phyloP scores from a whole-genome alignment of 257 asterid genomes.

The Solanum paucissectum region DNA sequence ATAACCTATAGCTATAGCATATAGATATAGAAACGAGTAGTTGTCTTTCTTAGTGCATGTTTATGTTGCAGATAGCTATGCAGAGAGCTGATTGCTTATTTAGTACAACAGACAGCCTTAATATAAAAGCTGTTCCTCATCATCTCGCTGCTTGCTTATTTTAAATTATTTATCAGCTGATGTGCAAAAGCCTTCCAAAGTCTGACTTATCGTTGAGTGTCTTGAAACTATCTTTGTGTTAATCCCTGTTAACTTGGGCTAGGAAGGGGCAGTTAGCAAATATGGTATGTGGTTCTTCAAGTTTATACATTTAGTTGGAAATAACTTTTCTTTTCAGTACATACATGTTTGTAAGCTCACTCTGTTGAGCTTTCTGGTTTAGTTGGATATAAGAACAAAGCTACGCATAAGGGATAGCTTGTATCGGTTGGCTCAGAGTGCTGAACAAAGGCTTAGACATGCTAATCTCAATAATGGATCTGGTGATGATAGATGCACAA shows the following conservation, averaged over 20 bases:
- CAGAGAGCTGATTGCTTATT: neutral
- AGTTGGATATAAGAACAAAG: neutral
- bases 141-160: neutral
- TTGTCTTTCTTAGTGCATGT: neutral
- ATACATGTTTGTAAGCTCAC: neutral
- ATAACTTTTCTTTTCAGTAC: neutral
- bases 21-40: neutral
- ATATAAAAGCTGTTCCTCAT: neutral
- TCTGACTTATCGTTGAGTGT: neutral
- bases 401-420: neutral
- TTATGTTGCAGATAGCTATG: neutral
- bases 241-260: neutral
- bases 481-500: neutral
- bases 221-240: neutral
- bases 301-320: neutral
- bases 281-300: neutral
- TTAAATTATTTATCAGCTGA: neutral
- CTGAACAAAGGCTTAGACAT: neutral
- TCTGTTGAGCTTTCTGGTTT: neutral
- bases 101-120: neutral
- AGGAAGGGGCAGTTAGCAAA: neutral
- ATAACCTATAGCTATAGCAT: neutral
- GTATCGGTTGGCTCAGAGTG: neutral
- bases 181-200: neutral
- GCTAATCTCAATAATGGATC: neutral